A percentile compares a stretch with the other conserved stretches of the same genome.
Evolutionary conservation across 2,329 filamentous ascomycete genomes (phyloP).

Genomic region (Thielaviopsis musarum): DNA sequence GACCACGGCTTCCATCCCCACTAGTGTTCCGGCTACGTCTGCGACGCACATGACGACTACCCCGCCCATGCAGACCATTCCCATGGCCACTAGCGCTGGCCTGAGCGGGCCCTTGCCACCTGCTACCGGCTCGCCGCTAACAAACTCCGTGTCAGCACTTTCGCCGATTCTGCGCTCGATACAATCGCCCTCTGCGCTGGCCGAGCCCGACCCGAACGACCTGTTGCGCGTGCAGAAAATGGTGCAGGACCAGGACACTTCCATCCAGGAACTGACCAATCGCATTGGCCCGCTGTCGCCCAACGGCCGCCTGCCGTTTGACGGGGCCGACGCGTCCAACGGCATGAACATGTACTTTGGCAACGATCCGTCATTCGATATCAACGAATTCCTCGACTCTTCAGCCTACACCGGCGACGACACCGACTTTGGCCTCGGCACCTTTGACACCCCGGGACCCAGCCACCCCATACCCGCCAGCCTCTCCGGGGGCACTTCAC

Average conservation of each 20-base stretch:
- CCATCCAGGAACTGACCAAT: constrained; percentile 58
- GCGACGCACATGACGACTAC: constrained; percentile 11
- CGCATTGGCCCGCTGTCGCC: constrained; percentile 67
- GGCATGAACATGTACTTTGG: constrained; percentile 16
- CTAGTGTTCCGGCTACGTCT: constrained; percentile 14
- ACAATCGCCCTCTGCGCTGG: constrained; percentile 38
- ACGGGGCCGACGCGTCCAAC: constrained; percentile 32
- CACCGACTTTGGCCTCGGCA: constrained; percentile 22
- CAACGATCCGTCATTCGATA: constrained; percentile 22
- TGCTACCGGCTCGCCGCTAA: constrained; percentile 9
- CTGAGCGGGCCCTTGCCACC: not conserved
- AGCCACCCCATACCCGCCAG: not conserved
- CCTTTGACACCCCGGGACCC: constrained; percentile 2
- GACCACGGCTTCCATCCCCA: constrained; percentile 12
- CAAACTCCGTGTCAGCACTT: constrained; percentile 22
- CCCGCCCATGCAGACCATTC: constrained; percentile 14
- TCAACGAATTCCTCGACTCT: constrained; percentile 24
- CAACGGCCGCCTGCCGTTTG: constrained; percentile 54
- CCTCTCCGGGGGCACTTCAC: not conserved
- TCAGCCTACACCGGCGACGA: constrained; percentile 25
- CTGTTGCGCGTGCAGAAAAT: constrained; percentile 64
- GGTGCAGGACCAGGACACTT: constrained; percentile 61
- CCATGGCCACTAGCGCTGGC: constrained; percentile 8
- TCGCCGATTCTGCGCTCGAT: constrained; percentile 33
- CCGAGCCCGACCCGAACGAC: constrained; percentile 55